A percentile compares a stretch with the other conserved stretches of the same genome.
Conservation (phyloP, 495 filamentous ascomycete species). For the Talaromyces thailandensis region DNA sequence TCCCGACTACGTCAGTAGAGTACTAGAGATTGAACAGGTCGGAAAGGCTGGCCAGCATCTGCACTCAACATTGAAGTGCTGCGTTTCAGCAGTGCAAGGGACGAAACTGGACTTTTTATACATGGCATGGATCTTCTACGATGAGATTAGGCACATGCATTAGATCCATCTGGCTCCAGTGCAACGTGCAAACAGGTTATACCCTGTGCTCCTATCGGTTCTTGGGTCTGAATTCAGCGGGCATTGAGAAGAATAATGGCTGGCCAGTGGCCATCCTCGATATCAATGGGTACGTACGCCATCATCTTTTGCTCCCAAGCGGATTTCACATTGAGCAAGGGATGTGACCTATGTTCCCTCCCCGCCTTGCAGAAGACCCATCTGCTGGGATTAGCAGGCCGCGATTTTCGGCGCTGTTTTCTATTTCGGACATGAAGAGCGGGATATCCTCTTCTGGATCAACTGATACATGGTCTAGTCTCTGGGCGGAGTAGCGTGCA, state of each 20-base stretch:
- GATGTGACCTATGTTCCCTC: neutral
- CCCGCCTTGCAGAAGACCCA: neutral
- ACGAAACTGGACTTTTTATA: neutral
- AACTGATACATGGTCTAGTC: neutral
- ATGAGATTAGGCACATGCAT: neutral
- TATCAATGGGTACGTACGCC: neutral
- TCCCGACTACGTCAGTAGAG: neutral
- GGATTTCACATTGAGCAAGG: neutral
- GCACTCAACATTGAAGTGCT: too few relatives aligned
- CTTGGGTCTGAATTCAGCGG: neutral
- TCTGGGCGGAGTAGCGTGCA: neutral
- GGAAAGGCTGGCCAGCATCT: slow-evolving; percentile 5
- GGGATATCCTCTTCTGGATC: neutral
- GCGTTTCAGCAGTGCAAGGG: neutral
- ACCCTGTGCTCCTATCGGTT: neutral
- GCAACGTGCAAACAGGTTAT: neutral
- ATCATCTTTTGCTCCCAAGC: neutral
- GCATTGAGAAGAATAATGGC: neutral
- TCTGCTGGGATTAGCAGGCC: neutral
- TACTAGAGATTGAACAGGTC: neutral
- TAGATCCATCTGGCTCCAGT: neutral
- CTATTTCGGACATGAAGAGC: neutral
- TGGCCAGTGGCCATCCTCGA: neutral
- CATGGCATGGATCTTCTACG: neutral
- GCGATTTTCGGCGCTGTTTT: neutral